Base-by-base conservation (phyloP, 148 eudicot species). In the Spergularia marina region DNA sequence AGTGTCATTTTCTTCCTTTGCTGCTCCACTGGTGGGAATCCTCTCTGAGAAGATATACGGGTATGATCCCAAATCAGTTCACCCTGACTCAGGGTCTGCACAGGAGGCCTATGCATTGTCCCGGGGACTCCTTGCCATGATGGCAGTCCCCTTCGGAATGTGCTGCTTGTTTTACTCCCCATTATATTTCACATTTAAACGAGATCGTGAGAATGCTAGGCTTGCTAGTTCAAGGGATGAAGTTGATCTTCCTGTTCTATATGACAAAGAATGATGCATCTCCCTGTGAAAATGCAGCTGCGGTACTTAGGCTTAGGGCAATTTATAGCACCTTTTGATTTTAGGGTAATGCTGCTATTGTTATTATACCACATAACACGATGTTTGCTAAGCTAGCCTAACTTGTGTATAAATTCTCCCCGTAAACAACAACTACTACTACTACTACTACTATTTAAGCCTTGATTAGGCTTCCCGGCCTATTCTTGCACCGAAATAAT, bases 1-100 rank as follows among this genome's bases (percentile, higher is more conserved):
- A 61, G 97, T 82, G 0, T 92, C 97, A 16, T 89, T 95, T 80
- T 89, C 98, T n/a, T 92, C 98, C 4, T 90, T 95, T 73, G 98
- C 98, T 39, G 94, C 98, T 70, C 98, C 98, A 10, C 30, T 95
- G 59, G 98, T 95, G 11, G 98, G 98, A 18, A 92, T 95, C 64
- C 86, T 95, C 9, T 82, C 97, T 4, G 97, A 95, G 83, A 90
- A 89, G 83, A 84, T 95, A 10, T 95, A 90, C 55, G 97, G 98
- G 3, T 95, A 95, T 40, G 84, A 95, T 75, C 47, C 90, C 1
- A 90, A 90, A 77, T 80, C 94, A 2, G 90, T 94, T 25, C 83
- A 87, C 68, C 87, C 83, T 0, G 77, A 76, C 59, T 81, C 77
- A 6, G 97, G 93, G 47, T 90, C 97, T 2, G 49, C 79, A 0